Evolutionary conservation across 2,329 filamentous ascomycete genomes (phyloP), one percentile per base, ranked within the genome.

Genomic region (Pseudopithomyces maydicus): DNA sequence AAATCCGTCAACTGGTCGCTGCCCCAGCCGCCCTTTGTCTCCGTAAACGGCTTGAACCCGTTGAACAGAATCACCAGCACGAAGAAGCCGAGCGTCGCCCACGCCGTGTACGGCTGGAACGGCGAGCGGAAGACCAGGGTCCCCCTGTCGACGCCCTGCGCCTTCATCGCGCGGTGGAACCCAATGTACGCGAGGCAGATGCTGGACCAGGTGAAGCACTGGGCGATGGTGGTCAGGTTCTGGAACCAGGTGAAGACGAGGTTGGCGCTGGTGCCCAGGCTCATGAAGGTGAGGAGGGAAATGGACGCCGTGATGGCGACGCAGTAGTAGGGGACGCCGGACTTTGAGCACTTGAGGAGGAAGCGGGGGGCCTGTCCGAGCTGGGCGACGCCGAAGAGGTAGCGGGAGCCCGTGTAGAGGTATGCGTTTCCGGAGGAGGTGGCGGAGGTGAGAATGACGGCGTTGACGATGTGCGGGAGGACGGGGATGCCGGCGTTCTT

Each of bases 381-480:
- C 62, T 83, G 78, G 1, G 79, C 78, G 39, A 80, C 67, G 57
- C 73, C 76, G 61, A 82, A 84, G 10, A 85, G 76, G 54, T 80
- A 81, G 58, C 83, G 79, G 6, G 81, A 83, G 11, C 80, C 81
- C 2, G 80, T 79, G 65, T 82, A 81, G 51, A 92, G 78, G 67
- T 83, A 85, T 62, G 88, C 86, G 64, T 92, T 92, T 0, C 84
- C 86, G 0, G 88, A 82, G 0, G 88, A 91, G 76, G 85, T 88
- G 0, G 88, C 89, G 0, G 88, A 89, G 0, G 87, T 90, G 62
- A 92, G 81, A 64, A 93, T 88, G 23, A 92, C 81, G 35, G 89
- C 90, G 71, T 94, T 94, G 75, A 93, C 87, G 53, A 93, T 84
- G 6, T 85, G 86, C 0, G 89, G 88, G 4, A 92, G 83, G 6